Conservation (phyloP, 352 stramenopile species). For the Plasmopara halstedii region DNA sequence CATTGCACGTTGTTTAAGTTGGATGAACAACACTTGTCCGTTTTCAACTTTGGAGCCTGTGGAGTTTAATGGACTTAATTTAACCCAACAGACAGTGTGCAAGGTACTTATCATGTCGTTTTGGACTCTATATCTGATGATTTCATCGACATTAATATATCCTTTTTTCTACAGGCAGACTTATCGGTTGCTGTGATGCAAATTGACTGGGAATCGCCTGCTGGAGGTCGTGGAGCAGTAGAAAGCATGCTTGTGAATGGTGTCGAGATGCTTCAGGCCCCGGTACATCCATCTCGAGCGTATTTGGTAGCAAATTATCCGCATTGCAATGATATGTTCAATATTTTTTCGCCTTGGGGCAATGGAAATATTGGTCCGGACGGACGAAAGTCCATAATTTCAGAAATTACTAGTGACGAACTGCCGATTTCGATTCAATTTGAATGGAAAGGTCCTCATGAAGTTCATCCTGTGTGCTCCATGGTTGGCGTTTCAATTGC, state of each 20-base stretch:
- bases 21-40: conserved; percentile 40
- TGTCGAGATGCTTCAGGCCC: conserved; percentile 44
- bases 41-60: conserved; percentile 48
- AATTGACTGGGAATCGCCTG: conserved; percentile 64
- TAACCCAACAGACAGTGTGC: conserved; percentile 61
- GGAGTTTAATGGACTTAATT: conserved; percentile 33
- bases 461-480: conserved; percentile 53
- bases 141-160: conserved; percentile 3
- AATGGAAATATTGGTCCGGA: conserved; percentile 62
- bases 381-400: conserved; percentile 57
- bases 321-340: conserved; percentile 82
- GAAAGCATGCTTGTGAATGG: conserved; percentile 57
- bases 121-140: background rate
- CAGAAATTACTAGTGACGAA: conserved; percentile 33
- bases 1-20: conserved; percentile 48
- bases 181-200: conserved; percentile 72
- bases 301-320: conserved; percentile 69
- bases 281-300: conserved; percentile 50
- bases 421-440: conserved; percentile 48
- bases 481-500: conserved; percentile 70
- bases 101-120: conserved; percentile 26
- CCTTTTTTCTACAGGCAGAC: conserved; percentile 40
- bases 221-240: conserved; percentile 44
- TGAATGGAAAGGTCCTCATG: conserved; percentile 52
- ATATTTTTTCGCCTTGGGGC: conserved; percentile 66